Conservation (phyloP, 106 monocot species). For the Dendrobium nobile region DNA sequence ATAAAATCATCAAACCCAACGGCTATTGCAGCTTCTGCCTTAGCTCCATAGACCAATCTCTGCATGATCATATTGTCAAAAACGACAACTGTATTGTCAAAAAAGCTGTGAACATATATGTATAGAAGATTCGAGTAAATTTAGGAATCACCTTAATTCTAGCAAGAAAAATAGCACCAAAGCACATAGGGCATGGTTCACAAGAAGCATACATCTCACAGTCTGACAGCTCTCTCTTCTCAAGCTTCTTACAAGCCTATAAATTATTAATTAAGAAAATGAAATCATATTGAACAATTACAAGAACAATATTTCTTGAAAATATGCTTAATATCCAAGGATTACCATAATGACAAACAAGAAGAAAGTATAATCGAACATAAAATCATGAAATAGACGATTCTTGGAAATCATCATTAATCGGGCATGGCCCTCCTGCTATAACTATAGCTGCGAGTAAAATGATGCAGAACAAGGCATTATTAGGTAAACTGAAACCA, state of each 20-base stretch:
- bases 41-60: constrained; percentile 87
- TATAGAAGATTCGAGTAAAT: background rate
- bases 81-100: background rate
- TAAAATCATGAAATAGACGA: too few species aligned
- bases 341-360: too few species aligned
- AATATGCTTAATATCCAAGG: too few species aligned
- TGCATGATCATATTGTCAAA: constrained; percentile 16
- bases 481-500: too few species aligned
- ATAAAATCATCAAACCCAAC: constrained; percentile 90
- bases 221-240: constrained; percentile 72
- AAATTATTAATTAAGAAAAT: background rate
- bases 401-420: too few species aligned
- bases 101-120: background rate
- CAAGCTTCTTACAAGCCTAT: constrained; percentile 88
- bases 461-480: too few species aligned
- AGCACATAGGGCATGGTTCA: constrained; percentile 94
- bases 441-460: too few species aligned
- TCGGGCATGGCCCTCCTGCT: too few species aligned
- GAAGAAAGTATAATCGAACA: too few species aligned
- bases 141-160: constrained; percentile 49
- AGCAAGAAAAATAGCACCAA: constrained; percentile 85
- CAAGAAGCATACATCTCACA: constrained; percentile 92
- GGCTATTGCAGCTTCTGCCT: constrained; percentile 88
- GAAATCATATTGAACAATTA: too few species aligned
- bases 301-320: too few species aligned